Evolutionary conservation across 768 basidiomycete species (phyloP).

Genomic region (Baorangia bicolor): DNA sequence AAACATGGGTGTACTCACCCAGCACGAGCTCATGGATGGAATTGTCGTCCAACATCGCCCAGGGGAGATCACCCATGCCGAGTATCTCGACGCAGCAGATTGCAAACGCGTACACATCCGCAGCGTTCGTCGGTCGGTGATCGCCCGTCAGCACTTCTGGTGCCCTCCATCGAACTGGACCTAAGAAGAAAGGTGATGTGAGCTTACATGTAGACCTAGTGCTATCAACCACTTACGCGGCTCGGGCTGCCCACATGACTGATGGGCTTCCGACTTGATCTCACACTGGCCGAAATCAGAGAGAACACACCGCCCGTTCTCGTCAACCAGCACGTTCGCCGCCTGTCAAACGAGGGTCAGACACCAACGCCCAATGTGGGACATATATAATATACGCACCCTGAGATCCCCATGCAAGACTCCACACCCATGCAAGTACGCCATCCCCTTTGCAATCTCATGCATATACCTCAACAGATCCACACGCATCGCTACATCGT

Average conservation of each 20-base stretch:
- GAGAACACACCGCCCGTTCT: constrained; percentile 64
- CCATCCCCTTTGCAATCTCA: constrained; percentile 80
- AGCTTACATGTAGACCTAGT: not conserved
- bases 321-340: constrained; percentile 74
- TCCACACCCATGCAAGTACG: constrained; percentile 66
- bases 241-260: constrained; percentile 51
- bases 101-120: constrained; percentile 70
- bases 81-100: constrained; percentile 66
- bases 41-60: constrained; percentile 50
- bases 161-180: constrained; percentile 68
- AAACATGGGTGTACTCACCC: constrained; percentile 34
- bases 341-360: constrained; percentile 39
- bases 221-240: constrained; percentile 36
- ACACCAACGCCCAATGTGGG: not conserved
- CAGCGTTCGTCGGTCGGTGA: constrained; percentile 47
- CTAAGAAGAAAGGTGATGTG: constrained; percentile 38
- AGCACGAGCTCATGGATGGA: constrained; percentile 51
- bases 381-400: constrained; percentile 37
- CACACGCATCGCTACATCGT: not conserved
- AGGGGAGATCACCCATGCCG: constrained; percentile 60
- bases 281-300: constrained; percentile 84
- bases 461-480: constrained; percentile 62
- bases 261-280: constrained; percentile 69
- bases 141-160: constrained; percentile 61
- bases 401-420: constrained; percentile 83